A percentile compares a stretch with the other conserved stretches of the same genome.
Conservation (phyloP, 2,329 filamentous ascomycete genomes). For the Macrophomina tecta region DNA sequence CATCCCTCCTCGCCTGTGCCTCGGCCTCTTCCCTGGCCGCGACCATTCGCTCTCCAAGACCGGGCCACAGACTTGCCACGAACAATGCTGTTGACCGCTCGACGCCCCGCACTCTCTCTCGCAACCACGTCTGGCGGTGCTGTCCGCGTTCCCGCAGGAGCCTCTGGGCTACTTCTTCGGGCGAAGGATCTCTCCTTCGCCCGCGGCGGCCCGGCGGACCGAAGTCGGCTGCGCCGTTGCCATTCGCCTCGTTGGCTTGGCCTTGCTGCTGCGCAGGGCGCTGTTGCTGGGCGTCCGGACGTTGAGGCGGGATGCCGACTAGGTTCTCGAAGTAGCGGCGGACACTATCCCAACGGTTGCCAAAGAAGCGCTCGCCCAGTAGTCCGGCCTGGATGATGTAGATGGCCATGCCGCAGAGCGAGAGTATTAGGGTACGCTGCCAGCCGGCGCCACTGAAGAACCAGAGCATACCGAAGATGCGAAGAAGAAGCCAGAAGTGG, state of each 20-base stretch:
- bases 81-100: slow-evolving; percentile 68
- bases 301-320: slow-evolving; percentile 30
- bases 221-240: neutral
- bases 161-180: slow-evolving; percentile 50
- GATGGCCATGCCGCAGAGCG: slow-evolving; percentile 42
- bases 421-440: slow-evolving; percentile 40
- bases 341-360: slow-evolving; percentile 36
- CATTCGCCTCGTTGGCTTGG: slow-evolving; percentile 3
- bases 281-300: neutral
- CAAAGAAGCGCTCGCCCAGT: slow-evolving; percentile 33
- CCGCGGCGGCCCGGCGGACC: neutral
- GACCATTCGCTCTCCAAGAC: slow-evolving; percentile 66
- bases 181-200: slow-evolving; percentile 30
- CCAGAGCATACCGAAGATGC: slow-evolving; percentile 62
- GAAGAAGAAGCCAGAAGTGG: slow-evolving; percentile 60
- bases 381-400: slow-evolving; percentile 41
- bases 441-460: slow-evolving; percentile 53
- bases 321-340: slow-evolving; percentile 48
- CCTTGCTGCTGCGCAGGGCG: slow-evolving; percentile 3
- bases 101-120: slow-evolving; percentile 49
- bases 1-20: slow-evolving; percentile 27
- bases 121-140: slow-evolving; percentile 38
- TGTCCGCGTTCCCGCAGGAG: slow-evolving; percentile 45
- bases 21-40: slow-evolving; percentile 59
- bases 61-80: slow-evolving; percentile 66